These are phyloP conservation scores for Lichtheimia ornata DNA, from an alignment of 371 early-diverging fungal species.

Conservation along the genomic window DNA sequence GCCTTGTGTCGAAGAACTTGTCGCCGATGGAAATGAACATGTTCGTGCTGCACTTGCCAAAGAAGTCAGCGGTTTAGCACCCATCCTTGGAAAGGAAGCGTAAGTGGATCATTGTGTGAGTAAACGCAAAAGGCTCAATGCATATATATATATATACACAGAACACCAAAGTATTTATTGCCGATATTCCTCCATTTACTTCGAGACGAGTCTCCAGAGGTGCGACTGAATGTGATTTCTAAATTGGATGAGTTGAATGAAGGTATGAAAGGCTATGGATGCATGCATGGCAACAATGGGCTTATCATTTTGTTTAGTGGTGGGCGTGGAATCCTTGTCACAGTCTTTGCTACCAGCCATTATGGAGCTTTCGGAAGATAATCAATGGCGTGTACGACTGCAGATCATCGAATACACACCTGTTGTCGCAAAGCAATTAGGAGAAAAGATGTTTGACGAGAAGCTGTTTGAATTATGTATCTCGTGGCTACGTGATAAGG, in stretches of 20 bases:
- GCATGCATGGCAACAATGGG: not conserved
- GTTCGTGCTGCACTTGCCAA: slow-evolving; percentile 95
- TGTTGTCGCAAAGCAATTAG: slow-evolving; percentile 94
- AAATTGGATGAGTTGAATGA: slow-evolving; percentile 93
- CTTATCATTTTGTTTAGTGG: slow-evolving; percentile 63
- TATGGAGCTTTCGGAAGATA: slow-evolving; percentile 97
- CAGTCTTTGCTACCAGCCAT: slow-evolving; percentile 97
- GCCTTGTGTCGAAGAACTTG: slow-evolving; percentile 89
- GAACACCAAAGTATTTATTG: slow-evolving; percentile 90
- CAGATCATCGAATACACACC: slow-evolving; percentile 99
- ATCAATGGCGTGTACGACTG: slow-evolving; percentile 98
- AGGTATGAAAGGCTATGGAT: slow-evolving; percentile 50
- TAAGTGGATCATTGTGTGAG: slow-evolving; percentile 37
- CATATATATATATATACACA: slow-evolving; percentile 19
- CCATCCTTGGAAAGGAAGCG: slow-evolving; percentile 92
- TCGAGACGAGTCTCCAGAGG: slow-evolving; percentile 96
- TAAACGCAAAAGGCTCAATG: not conserved
- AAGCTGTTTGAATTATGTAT: slow-evolving; percentile 91
- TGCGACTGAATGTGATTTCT: slow-evolving; percentile 96
- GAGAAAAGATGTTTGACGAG: slow-evolving; percentile 95
- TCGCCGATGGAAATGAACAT: slow-evolving; percentile 93
- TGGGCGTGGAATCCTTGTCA: slow-evolving; percentile 95
- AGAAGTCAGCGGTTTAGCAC: slow-evolving; percentile 93
- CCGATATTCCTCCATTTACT: slow-evolving; percentile 93
- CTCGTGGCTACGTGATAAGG: slow-evolving; percentile 97